phyloP scores from a whole-genome alignment of 306 rosid species.

The Quillaja saponaria region DNA sequence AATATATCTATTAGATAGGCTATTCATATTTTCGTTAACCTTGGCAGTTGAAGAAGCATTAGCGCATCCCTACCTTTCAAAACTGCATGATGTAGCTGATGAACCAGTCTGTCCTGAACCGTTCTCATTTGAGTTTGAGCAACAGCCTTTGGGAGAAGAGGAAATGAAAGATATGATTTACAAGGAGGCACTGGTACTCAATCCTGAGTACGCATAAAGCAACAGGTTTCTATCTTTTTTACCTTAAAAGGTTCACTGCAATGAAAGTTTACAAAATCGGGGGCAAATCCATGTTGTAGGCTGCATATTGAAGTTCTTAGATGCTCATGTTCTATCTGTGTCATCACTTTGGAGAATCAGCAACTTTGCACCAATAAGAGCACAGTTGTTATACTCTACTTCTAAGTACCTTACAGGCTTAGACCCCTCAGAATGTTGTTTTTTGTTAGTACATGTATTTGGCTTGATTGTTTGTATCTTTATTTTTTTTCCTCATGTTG shows the following conservation, averaged over 20 bases:
- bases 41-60: conserved; percentile 87
- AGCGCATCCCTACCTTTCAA: conserved; percentile 95
- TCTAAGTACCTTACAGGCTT: too few species aligned
- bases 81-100: conserved; percentile 87
- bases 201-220: conserved; percentile 73
- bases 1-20: too few species aligned
- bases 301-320: conserved; percentile 19
- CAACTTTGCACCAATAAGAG: conserved; percentile 29
- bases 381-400: conserved; percentile 24
- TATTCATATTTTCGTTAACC: background rate
- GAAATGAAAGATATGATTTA: conserved; percentile 95
- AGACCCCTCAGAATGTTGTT: too few species aligned
- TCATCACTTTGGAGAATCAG: conserved; percentile 28
- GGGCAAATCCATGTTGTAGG: conserved; percentile 22
- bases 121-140: conserved; percentile 90
- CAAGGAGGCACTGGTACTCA: conserved; percentile 78
- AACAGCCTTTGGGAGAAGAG: conserved; percentile 73
- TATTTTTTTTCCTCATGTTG: conserved; percentile 25
- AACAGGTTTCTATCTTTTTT: too few species aligned
- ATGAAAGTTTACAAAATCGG: conserved; percentile 16
- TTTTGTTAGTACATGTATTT: conserved; percentile 23
- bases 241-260: conserved; percentile 27
- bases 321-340: conserved; percentile 33
- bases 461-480: conserved; percentile 40
- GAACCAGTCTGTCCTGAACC: conserved; percentile 78